Evolutionary conservation across 2,329 filamentous ascomycete species (phyloP), one percentile per base, ranked within the genome.

Genomic region (Pseudodiploospora longispora): DNA sequence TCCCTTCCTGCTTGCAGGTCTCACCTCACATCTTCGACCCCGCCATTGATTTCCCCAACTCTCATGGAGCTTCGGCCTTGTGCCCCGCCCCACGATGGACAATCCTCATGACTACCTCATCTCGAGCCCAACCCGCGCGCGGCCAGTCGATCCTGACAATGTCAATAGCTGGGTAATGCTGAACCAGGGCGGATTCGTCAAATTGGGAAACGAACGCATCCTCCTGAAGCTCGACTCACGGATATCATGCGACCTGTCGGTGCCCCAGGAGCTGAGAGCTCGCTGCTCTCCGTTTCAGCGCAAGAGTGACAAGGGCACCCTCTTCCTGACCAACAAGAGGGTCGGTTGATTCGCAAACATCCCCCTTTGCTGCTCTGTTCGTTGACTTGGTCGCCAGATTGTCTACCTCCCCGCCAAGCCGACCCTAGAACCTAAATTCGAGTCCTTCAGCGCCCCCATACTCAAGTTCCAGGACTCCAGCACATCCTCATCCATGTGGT

Each of bases 401-500:
- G 83, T 97, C 52, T 97, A 95, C 63, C 79, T 97, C 10, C 89
- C 91, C 12, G 71, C 80, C 42, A 76, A 80, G 46, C 75, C 82
- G 4, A 85, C 83, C 12, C 69, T 74, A 43, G 66, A 79, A 41
- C 64, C 64, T 40, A 66, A 61, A 41, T 79, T 96, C 59, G 82
- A 91, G 62, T 95, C 89, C 40, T 96, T 97, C 66, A 88, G 88
- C 36, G 82, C 85, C 0, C 90, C 90, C 35, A 85, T 96, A 48
- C 76, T 95, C 51, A 90, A 91, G 60, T 78, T 95, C 37, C 80
- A 87, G 64, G 91, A 97, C 64, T 85, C 85, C 6, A 87, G 86
- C 58, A 85, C 94, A 48, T 65, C 62, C 7, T 82, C 83, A 30
- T 87, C 90, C 3, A 90, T 91, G 31, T 95, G 90, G 73, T 95